Evolutionary conservation across 352 stramenopile genomes (phyloP).

Genomic region (Globisporangium perplexum): DNA sequence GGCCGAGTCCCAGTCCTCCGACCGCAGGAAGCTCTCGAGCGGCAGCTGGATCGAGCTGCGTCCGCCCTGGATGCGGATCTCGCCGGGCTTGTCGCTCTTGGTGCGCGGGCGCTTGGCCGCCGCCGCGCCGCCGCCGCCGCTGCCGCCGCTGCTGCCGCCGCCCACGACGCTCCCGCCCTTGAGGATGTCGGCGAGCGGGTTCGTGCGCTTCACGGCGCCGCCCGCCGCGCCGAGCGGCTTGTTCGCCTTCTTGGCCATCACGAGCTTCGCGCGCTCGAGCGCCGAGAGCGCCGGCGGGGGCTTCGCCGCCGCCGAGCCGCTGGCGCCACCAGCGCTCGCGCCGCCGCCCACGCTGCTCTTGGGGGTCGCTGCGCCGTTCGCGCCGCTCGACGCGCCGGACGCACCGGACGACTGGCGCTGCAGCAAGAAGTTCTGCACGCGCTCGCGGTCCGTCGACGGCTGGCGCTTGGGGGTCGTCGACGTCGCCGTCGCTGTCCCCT

Average conservation of each 20-base stretch:
- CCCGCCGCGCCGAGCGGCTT: background rate
- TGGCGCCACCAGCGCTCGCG: too few relatives aligned
- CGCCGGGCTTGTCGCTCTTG: constrained; percentile 66
- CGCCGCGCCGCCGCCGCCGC: constrained; percentile 16
- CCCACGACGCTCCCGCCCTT: constrained; percentile 69
- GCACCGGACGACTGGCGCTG: constrained; percentile 31
- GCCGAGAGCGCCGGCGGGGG: constrained; percentile 39
- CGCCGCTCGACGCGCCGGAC: background rate
- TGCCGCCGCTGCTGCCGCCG: too few relatives aligned
- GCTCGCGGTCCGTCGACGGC: constrained; percentile 41
- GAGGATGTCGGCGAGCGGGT: constrained; percentile 73
- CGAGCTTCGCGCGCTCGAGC: constrained; percentile 62
- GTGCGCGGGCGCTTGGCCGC: constrained; percentile 59
- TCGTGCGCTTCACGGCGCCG: constrained; percentile 57
- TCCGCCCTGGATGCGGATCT: constrained; percentile 73
- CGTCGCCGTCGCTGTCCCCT: constrained; percentile 1
- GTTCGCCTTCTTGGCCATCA: constrained; percentile 68
- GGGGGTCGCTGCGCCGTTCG: background rate
- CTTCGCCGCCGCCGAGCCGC: constrained; percentile 7
- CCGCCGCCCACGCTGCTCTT: background rate
- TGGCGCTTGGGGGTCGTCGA: constrained; percentile 46
- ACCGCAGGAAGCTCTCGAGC: constrained; percentile 69
- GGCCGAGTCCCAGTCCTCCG: constrained; percentile 77
- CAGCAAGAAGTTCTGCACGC: constrained; percentile 60
- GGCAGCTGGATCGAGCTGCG: constrained; percentile 73